phyloP scores from a whole-genome alignment of 108 stramenopile species.

The Fistulifera solaris region DNA sequence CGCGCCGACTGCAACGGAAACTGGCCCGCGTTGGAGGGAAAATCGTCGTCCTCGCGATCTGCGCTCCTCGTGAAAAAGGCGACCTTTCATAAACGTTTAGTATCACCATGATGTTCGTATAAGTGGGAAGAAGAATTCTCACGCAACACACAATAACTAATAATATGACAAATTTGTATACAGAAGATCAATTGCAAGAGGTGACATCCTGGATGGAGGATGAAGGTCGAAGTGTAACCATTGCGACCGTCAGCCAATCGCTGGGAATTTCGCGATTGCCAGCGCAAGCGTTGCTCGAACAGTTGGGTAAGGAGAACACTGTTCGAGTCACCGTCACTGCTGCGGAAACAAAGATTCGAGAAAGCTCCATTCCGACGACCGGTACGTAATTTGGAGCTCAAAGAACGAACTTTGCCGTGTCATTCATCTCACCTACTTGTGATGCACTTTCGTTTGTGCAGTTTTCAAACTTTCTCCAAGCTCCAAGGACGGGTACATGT shows the following conservation, averaged over 20 bases:
- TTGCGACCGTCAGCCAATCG: constrained; percentile 1
- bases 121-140: too few relatives aligned
- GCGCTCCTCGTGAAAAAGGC: too few relatives aligned
- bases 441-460: background rate
- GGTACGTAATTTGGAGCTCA: background rate
- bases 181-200: constrained; percentile 6
- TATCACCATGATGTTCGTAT: too few relatives aligned
- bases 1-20: too few relatives aligned
- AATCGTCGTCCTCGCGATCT: too few relatives aligned
- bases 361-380: background rate
- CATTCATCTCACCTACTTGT: background rate
- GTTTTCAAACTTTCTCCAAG: background rate
- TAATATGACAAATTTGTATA: constrained; percentile 1
- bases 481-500: constrained; percentile 1
- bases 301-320: background rate
- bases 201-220: constrained; percentile 7
- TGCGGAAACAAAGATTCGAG: background rate
- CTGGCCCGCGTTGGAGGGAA: too few relatives aligned
- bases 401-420: background rate
- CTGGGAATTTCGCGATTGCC: constrained; percentile 6
- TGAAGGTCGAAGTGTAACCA: constrained; percentile 13
- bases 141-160: too few relatives aligned
- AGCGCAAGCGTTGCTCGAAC: constrained; percentile 2
- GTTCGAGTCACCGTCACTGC: background rate
- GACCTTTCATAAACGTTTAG: too few relatives aligned